A percentile compares a stretch with the other conserved stretches of the same genome.
Evolutionary conservation across 331 rosid genomes (phyloP).

Genomic region (Quercus lobata): DNA sequence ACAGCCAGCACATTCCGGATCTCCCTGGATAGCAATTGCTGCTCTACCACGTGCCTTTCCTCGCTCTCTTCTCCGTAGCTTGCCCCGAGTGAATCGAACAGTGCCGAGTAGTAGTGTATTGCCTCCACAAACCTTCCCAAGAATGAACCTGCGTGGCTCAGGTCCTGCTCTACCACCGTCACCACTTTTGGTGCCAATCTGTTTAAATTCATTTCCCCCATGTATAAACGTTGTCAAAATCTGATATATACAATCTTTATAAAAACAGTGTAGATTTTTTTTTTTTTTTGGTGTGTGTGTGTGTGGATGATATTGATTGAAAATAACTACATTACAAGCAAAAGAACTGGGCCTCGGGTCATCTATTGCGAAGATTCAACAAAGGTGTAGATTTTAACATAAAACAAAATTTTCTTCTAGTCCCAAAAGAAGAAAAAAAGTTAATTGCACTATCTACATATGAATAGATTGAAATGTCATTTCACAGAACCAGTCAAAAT

Average conservation of each 20-base stretch:
- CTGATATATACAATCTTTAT: background rate
- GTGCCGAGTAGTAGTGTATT: constrained; percentile 94
- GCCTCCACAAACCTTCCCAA: constrained; percentile 97
- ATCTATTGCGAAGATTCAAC: too few species aligned
- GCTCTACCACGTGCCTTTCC: constrained; percentile 96
- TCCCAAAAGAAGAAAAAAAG: background rate
- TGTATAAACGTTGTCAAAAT: background rate
- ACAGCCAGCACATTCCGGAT: constrained; percentile 85
- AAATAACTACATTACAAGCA: too few species aligned
- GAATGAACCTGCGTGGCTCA: constrained; percentile 92
- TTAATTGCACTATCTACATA: background rate
- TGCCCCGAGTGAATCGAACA: constrained; percentile 86
- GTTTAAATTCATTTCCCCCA: background rate
- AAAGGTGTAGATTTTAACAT: background rate
- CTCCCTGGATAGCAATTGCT: constrained; percentile 84
- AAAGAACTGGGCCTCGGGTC: too few species aligned
- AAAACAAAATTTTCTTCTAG: background rate
- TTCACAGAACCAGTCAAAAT: background rate
- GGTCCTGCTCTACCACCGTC: constrained; percentile 96
- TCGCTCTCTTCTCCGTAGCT: constrained; percentile 97
- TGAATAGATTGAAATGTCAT: background rate
- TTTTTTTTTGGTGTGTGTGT: too few species aligned
- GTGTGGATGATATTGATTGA: too few species aligned
- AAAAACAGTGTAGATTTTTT: too few species aligned
- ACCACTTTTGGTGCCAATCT: constrained; percentile 96